Evolutionary conservation across 306 rosid genomes (phyloP).

Genomic region (Senna tora): DNA sequence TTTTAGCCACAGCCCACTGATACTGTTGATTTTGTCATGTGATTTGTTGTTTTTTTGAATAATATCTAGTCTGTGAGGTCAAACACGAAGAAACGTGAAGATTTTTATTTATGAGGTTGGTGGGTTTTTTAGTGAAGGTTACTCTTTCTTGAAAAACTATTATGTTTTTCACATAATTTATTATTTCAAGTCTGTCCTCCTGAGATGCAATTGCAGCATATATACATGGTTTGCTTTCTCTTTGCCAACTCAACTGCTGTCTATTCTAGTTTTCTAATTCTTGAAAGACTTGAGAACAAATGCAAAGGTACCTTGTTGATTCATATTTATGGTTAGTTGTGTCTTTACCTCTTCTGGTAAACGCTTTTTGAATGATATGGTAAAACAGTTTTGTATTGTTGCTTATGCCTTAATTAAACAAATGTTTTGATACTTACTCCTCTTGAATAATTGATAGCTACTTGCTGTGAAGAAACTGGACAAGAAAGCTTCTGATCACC

Average conservation of each 20-base stretch:
- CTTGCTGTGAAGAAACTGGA: slow-evolving; percentile 90
- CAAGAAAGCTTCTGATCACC: slow-evolving; percentile 65
- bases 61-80: not conserved
- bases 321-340: slow-evolving; percentile 1
- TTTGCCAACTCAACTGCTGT: not conserved
- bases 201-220: not conserved
- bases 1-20: not conserved
- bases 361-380: slow-evolving; percentile 14
- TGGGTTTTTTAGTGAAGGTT: not conserved
- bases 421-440: slow-evolving; percentile 34
- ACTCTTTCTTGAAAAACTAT: not conserved
- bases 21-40: slow-evolving; percentile 10
- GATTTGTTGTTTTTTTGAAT: not conserved
- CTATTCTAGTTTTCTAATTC: not conserved
- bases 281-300: not conserved
- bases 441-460: slow-evolving; percentile 56
- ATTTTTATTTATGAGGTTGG: not conserved
- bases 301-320: slow-evolving; percentile 8
- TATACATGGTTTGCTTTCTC: not conserved
- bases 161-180: not conserved
- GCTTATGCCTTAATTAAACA: slow-evolving; percentile 32
- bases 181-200: not conserved
- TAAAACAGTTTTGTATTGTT: slow-evolving; percentile 27
- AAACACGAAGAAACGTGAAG: not conserved
- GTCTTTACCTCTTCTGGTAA: slow-evolving; percentile 7